Evolutionary conservation across 306 rosid species (phyloP).

Genomic region (Malus fusca): DNA sequence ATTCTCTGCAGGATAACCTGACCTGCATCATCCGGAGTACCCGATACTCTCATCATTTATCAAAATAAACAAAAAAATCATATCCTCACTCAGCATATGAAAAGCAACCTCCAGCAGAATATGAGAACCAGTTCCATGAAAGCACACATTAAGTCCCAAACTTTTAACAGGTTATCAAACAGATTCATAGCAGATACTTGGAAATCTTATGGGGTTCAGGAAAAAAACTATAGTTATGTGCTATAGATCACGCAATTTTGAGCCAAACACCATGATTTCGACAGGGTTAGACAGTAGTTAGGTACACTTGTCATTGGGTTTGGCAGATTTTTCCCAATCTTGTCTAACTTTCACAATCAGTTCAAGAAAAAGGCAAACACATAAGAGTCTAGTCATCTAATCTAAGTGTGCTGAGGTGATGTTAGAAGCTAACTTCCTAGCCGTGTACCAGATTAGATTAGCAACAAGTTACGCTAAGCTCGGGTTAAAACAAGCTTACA

Average conservation of each 20-base stretch:
- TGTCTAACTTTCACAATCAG: neutral
- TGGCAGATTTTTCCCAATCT: neutral
- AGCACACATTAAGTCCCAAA: neutral
- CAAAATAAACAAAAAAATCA: neutral
- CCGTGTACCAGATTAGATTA: neutral
- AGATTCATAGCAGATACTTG: neutral
- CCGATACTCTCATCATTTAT: neutral
- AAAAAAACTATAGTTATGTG: neutral
- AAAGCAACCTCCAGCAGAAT: conserved; percentile 1
- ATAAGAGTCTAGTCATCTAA: neutral
- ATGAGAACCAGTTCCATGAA: neutral
- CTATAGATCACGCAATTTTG: neutral
- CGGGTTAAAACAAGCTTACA: neutral
- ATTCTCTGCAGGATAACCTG: too few species aligned
- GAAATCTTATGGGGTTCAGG: neutral
- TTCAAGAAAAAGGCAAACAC: neutral
- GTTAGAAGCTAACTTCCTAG: neutral
- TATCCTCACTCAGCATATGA: neutral
- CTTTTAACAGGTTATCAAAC: neutral
- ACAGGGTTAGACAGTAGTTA: neutral
- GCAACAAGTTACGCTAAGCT: neutral
- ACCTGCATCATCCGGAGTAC: too few species aligned
- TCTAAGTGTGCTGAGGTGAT: neutral
- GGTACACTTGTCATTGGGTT: neutral
- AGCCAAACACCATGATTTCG: neutral